Percentiles rank a stretch among this genome's conserved stretches.
phyloP scores from a whole-genome alignment of 2,329 filamentous ascomycete species.

The Fusarium camptoceras region DNA sequence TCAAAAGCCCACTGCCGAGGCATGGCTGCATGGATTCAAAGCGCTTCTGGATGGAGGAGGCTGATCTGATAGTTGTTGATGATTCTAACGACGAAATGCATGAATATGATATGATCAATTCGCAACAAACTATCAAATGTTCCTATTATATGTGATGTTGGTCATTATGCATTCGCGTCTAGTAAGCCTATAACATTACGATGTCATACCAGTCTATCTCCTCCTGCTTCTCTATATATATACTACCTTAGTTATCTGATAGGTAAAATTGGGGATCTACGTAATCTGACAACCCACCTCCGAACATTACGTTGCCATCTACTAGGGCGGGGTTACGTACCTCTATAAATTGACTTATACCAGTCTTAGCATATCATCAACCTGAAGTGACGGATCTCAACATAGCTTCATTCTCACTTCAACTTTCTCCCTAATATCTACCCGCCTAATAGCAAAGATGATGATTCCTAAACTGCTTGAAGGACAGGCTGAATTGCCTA shows the following conservation, averaged over 20 bases:
- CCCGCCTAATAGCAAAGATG: constrained; percentile 42
- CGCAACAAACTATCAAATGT: constrained; percentile 19
- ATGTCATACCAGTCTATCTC: constrained; percentile 5
- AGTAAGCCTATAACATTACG: background rate
- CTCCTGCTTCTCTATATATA: background rate
- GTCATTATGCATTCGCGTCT: background rate
- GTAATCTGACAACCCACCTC: constrained; percentile 8
- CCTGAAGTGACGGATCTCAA: background rate
- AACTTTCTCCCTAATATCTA: background rate
- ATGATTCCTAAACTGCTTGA: constrained; percentile 47
- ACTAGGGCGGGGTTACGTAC: constrained; percentile 17
- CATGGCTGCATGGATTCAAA: constrained; percentile 18
- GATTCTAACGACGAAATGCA: constrained; percentile 50
- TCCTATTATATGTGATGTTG: background rate
- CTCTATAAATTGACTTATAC: background rate
- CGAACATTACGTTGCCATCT: constrained; percentile 1
- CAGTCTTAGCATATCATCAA: background rate
- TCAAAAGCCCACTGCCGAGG: constrained; percentile 16
- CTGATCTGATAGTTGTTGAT: constrained; percentile 47
- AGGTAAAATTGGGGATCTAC: constrained; percentile 14
- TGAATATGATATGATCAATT: constrained; percentile 52
- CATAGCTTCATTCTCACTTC: background rate
- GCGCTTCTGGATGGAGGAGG: constrained; percentile 25
- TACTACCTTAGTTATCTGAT: background rate
- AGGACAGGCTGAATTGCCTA: constrained; percentile 68